Base-by-base conservation (phyloP, 768 basidiomycete species). In the Boletus reticulatus region DNA sequence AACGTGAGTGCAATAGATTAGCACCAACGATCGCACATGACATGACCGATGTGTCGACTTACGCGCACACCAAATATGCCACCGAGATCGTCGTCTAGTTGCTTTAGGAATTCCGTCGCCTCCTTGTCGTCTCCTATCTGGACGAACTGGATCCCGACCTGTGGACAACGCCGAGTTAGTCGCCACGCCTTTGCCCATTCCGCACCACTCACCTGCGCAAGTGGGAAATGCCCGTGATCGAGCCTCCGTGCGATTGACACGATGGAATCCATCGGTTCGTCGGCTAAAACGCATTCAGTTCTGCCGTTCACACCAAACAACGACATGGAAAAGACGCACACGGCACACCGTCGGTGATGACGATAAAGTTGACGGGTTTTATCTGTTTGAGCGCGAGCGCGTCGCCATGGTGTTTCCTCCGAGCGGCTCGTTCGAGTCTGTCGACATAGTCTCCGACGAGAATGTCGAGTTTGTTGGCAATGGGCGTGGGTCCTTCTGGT, bases 101-200 rank as follows among this genome's bases (percentile, higher is more conserved):
- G 71, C 52, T 74, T 66, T 43, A 83, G 74, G 61, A 66, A 86
- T 62, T 69, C 71, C 4, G 75, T 60, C 43, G 84, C 74, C 56
- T 65, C 43, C 48, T 60, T 36, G 53, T 65, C 61, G 65, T 80
- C 67, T 6, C 88, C 88, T 36, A 91, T 81, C 67, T 90, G 89
- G 1, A 91, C 79, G 48, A 91, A 87, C 59, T 88, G 86, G 27
- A 88, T 79, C 0, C 87, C 84, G 17, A 88, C 74, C 80, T 88
- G 4, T 65, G 24, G 56, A 43, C 31, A 65, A 37, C 22, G 4
- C 27, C 14, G 4, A 4, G 16, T 69, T 22, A 58, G 55, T 42
- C 12, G 9, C 41, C n/a, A 16, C 14, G n/a, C n/a, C n/a, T n/a
- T n/a, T n/a, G n/a, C n/a, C n/a, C n/a, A n/a, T n/a, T n/a, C n/a